These are phyloP conservation scores for Panaeolus cyanescens DNA, from an alignment of 768 basidiomycete genomes.

Conservation along the genomic window DNA sequence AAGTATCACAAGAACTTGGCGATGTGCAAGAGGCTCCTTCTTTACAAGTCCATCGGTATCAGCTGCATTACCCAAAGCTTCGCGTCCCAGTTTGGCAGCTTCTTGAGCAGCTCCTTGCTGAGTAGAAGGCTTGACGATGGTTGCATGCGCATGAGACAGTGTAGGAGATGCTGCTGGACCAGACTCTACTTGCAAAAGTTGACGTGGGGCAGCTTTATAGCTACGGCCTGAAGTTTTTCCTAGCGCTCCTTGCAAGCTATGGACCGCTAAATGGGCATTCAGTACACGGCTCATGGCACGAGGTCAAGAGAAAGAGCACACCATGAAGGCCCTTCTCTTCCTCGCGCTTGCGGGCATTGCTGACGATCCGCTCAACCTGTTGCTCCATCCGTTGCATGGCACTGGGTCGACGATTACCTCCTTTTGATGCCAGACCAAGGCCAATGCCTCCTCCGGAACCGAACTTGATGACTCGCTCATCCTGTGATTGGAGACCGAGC, in stretches of 20 bases:
- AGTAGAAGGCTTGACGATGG: constrained; percentile 56
- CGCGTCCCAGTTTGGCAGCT: constrained; percentile 74
- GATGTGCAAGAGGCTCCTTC: constrained; percentile 75
- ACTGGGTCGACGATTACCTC: constrained; percentile 69
- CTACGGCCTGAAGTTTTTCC: constrained; percentile 94
- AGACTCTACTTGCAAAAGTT: constrained; percentile 87
- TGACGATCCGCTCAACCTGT: constrained; percentile 96
- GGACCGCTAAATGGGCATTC: constrained; percentile 46
- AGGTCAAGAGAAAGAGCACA: constrained; percentile 19
- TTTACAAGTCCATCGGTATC: constrained; percentile 62
- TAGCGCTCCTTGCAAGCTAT: constrained; percentile 88
- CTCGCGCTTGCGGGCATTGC: constrained; percentile 83
- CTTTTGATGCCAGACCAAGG: constrained; percentile 73
- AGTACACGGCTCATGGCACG: neutral
- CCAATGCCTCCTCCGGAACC: constrained; percentile 83
- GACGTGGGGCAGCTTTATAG: constrained; percentile 95
- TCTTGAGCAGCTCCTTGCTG: constrained; percentile 61
- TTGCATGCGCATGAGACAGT: constrained; percentile 43
- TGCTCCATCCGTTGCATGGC: constrained; percentile 93
- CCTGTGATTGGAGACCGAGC: constrained; percentile 68
- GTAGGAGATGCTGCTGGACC: constrained; percentile 44
- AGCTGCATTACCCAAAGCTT: constrained; percentile 64
- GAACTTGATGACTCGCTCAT: constrained; percentile 85
- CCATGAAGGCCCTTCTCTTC: constrained; percentile 78
- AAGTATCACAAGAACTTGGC: constrained; percentile 75